Base-by-base conservation (phyloP, 1,139 yeast genomes). In the Spathaspora jeffriesii region DNA sequence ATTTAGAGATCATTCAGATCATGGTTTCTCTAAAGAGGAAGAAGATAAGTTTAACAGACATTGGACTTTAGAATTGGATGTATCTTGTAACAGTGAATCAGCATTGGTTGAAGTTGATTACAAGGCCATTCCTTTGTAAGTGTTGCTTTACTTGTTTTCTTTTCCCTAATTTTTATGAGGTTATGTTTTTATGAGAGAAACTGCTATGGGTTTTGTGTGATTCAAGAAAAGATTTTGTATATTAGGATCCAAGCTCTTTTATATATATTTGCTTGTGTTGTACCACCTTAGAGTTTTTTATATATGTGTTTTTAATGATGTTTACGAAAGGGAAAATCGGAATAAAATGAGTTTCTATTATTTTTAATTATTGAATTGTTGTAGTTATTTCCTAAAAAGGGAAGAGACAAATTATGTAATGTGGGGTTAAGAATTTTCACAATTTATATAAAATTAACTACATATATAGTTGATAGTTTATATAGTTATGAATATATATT, bases 21-120 rank as follows among this genome's bases (percentile, higher is more conserved):
- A 81, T 56, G 85, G 85, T 2, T 79, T 79, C 57, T 61, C 65
- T 31, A 72, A 71, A 46, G 72, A 70, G 46, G 83, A 79, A 53
- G 70, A 70, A 54, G 79, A 72, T 49, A 43, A 58, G 56, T 71
- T 56, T 52, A 63, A 78, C 60, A 71, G 83, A 71, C 73, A 81
- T 68, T 81, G 85, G 77, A 79, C 72, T 58, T 71, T 82, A 57
- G 78, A 78, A 55, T 75, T 83, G 62, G 76, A 72, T 44, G 82
- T 82, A 46, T 75, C 72, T 52, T 81, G 87, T 61, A 79, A 78
- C 61, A 81, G 81, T 53, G 81, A 81, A 54, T 78, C 76, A 59
- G 85, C 88, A 22, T 61, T 78, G 68, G 83, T 82, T 50, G 84
- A 79, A 53, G 83, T 83, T 30, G 82, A 78, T 56, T 82, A 81